Evolutionary conservation across 257 asterid species (phyloP).

Genomic region (Penstemon newberryi): DNA sequence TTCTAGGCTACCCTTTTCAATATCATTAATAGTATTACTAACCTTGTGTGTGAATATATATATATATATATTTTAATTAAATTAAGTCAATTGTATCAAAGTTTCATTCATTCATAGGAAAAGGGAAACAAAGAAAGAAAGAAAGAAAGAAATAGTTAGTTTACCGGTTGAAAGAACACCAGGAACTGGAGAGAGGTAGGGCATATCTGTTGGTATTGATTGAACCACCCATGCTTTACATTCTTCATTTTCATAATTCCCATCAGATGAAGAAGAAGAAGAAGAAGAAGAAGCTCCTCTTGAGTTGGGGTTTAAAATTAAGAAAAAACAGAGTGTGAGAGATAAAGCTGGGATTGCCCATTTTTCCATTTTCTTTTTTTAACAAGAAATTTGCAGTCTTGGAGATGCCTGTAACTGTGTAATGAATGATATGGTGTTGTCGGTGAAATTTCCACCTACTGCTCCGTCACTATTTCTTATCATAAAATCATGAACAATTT

Average conservation of each 20-base stretch:
- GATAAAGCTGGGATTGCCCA: conserved; percentile 23
- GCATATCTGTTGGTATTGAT: conserved; percentile 85
- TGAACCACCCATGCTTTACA: conserved; percentile 93
- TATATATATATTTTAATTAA: too few relatives aligned
- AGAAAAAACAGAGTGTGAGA: conserved; percentile 19
- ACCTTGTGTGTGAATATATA: too few relatives aligned
- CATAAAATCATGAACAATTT: too few relatives aligned
- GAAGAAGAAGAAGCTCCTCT: conserved; percentile 29
- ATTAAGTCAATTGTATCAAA: too few relatives aligned
- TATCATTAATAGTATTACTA: too few relatives aligned
- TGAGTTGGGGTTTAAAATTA: conserved; percentile 11
- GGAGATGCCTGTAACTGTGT: background rate
- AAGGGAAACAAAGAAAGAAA: too few relatives aligned
- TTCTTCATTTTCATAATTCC: conserved; percentile 19
- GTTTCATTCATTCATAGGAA: too few relatives aligned
- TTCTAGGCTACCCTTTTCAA: too few relatives aligned
- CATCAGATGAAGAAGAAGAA: conserved; percentile 30
- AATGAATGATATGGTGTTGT: background rate
- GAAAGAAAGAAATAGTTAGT: background rate
- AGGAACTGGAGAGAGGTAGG: conserved; percentile 56
- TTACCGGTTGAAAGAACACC: conserved; percentile 81
- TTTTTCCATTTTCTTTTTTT: conserved; percentile 28
- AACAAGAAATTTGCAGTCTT: conserved; percentile 6
- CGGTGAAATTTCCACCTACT: background rate
- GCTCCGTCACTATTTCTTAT: too few relatives aligned